Evolutionary conservation across 1,284 basidiomycete species (phyloP).

Genomic region (Lentinula novae-zelandiae): DNA sequence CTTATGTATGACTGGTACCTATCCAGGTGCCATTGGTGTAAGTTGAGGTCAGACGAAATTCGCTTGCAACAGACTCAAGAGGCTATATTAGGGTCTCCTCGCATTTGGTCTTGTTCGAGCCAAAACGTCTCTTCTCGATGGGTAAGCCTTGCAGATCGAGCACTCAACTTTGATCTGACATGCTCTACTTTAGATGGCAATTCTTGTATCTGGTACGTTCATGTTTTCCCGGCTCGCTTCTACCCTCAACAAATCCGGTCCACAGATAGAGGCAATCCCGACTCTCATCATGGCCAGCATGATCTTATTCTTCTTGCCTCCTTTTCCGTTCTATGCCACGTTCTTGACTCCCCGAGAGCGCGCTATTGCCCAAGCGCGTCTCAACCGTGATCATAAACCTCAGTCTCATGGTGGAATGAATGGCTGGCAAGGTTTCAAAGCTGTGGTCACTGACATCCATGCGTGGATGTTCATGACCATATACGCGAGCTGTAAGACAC

Average conservation of each 20-base stretch:
- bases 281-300: slow-evolving; percentile 44
- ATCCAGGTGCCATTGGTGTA: slow-evolving; percentile 52
- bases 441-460: slow-evolving; percentile 43
- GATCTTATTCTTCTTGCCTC: slow-evolving; percentile 43
- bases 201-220: slow-evolving; percentile 49
- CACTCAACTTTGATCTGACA: neutral
- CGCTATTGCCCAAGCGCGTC: slow-evolving; percentile 51
- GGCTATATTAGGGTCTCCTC: slow-evolving; percentile 39
- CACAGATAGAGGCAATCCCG: slow-evolving; percentile 50
- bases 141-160: slow-evolving; percentile 26
- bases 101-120: slow-evolving; percentile 52
- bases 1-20: slow-evolving; percentile 49
- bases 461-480: slow-evolving; percentile 49
- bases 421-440: slow-evolving; percentile 53
- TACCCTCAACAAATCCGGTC: neutral
- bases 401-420: slow-evolving; percentile 54
- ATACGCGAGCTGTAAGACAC: slow-evolving; percentile 47
- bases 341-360: slow-evolving; percentile 41
- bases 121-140: slow-evolving; percentile 39
- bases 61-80: neutral
- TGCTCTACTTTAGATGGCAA: slow-evolving; percentile 39
- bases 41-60: slow-evolving; percentile 4
- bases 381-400: slow-evolving; percentile 51
- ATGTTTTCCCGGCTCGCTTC: neutral
- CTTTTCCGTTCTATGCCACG: slow-evolving; percentile 38